Base-by-base conservation (phyloP, 2,329 filamentous ascomycete genomes). In the Pseudogymnoascus verrucosus region DNA sequence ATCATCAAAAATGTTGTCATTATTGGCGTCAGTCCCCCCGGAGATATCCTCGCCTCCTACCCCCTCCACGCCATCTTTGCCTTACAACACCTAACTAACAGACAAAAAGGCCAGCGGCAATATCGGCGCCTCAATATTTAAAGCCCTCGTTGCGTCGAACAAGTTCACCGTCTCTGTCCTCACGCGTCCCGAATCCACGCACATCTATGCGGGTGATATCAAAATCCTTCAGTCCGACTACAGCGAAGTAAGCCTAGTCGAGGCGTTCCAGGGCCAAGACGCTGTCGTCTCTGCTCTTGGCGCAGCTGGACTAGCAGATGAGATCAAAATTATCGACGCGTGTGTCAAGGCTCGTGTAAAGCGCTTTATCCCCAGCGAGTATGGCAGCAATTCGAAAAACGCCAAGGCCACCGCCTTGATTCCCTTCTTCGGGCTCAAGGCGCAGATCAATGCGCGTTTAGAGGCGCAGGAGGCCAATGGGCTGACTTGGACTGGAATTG, bases 291-390 rank as follows among this genome's bases (percentile, higher is more conserved):
- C 78, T 42, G 76, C 79, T 21, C 77, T 85, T 61, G 69, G 70
- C 0, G 67, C 68, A 10, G 57, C 69, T 10, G 69, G 65, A 8
- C 67, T 70, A 5, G 74, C 75, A 5, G 71, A 80, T 0, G 84
- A 88, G 68, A 78, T 77, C 65, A 79, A 78, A 34, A 71, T 86
- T 62, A 78, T 86, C 54, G 79, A 86, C 59, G 85, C 83, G 0
- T 78, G 82, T n/a, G 77, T 82, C 42, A 78, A 77, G 21, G 83
- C 82, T 1, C 80, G 82, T 12, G 82, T 87, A 5, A 78, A 82
- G 68, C 78, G 82, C 19, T 84, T 85, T 73, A 76, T 87, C 39
- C 83, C 84, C 1, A 80, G 80, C 8, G 83, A 87, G 63, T 87
- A 80, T 47, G 73, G 73, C 40, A 69, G 73, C 26, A 70, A 76